Conservation (phyloP, 768 basidiomycete species). For the Termitomyces sp. region DNA sequence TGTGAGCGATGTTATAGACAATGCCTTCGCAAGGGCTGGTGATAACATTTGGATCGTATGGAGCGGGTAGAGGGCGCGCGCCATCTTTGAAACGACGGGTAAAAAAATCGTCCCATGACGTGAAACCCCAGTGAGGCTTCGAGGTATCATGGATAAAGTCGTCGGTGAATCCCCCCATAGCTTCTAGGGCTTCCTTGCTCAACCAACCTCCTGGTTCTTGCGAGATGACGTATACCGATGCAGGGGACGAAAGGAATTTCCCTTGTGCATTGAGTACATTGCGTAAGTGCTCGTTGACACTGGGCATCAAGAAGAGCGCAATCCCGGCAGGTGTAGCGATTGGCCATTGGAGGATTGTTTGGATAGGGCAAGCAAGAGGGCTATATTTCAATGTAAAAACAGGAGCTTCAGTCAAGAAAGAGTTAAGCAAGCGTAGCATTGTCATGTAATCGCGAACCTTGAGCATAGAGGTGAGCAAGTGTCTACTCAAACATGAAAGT, state of each 20-base stretch:
- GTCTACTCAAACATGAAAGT: not conserved
- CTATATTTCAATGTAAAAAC: slow-evolving; percentile 28
- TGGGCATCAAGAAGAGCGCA: slow-evolving; percentile 29
- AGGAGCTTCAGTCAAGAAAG: slow-evolving; percentile 36
- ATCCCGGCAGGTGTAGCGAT: slow-evolving; percentile 29
- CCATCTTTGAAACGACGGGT: slow-evolving; percentile 21
- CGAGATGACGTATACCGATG: slow-evolving; percentile 19
- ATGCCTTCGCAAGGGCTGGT: slow-evolving; percentile 43
- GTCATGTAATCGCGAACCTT: slow-evolving; percentile 35
- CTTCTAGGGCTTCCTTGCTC: slow-evolving; percentile 12
- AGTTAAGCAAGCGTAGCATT: slow-evolving; percentile 35
- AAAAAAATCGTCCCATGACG: slow-evolving; percentile 21
- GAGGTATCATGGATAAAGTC: slow-evolving; percentile 5
- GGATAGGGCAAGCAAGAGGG: slow-evolving; percentile 41
- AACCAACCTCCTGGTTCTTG: slow-evolving; percentile 41
- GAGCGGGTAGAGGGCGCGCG: slow-evolving; percentile 27
- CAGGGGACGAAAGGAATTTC: slow-evolving; percentile 35
- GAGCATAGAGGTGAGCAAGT: not conserved
- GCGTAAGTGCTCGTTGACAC: slow-evolving; percentile 42
- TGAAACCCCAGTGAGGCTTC: slow-evolving; percentile 5
- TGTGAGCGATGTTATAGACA: slow-evolving; percentile 31
- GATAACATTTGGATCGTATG: slow-evolving; percentile 24
- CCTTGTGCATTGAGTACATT: slow-evolving; percentile 47
- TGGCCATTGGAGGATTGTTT: slow-evolving; percentile 34
- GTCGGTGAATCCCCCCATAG: slow-evolving; percentile 2